Base-by-base conservation (phyloP, 2,329 filamentous ascomycete genomes). In the Fusarium chlamydosporum region DNA sequence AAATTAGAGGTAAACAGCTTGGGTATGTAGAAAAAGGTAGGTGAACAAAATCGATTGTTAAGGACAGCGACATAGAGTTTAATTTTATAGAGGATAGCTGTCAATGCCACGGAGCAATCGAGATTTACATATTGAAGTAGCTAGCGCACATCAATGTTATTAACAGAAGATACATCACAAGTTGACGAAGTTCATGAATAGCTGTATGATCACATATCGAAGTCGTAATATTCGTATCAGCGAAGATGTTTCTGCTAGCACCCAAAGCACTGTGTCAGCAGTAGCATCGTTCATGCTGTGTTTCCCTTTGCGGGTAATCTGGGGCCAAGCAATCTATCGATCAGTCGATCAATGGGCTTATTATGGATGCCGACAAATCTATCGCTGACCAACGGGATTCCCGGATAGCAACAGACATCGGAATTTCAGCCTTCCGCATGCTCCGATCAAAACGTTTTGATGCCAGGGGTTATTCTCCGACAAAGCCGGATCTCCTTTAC, bases 381-480 rank as follows among this genome's bases (percentile, higher is more conserved):
- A 43, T n/a, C 20, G 23, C 35, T 27, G 31, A 8, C 27, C 42
- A 18, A 40, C 18, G 20, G 15, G 35, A 58, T 34, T 38, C 27
- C 34, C 46, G 42, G 35, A 38, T 27, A 42, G 11, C 35, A 62
- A 41, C 40, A 10, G 31, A 56, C 35, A 52, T 47, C 61, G 66
- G 65, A 57, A 48, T 67, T 51, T 58, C 18, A 41, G 51, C 45
- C 29, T 63, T 53, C 67, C 66, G 66, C 37, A 54, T 67, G 57
- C 48, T 70, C 62, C 57, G 66, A 67, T 56, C 18, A 41, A 45
- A 47, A 41, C 51, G 35, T 46, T 35, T 13, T 50, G 31, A 38
- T 56, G 67, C 27, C 57, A 64, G 68, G 57, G 62, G 40, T 57
- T 67, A 56, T 64, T 70, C 38, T 64, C 67, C 67, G 67, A 67